Evolutionary conservation across 179 eudicot genomes (phyloP).

Genomic region (Silene vulgaris): DNA sequence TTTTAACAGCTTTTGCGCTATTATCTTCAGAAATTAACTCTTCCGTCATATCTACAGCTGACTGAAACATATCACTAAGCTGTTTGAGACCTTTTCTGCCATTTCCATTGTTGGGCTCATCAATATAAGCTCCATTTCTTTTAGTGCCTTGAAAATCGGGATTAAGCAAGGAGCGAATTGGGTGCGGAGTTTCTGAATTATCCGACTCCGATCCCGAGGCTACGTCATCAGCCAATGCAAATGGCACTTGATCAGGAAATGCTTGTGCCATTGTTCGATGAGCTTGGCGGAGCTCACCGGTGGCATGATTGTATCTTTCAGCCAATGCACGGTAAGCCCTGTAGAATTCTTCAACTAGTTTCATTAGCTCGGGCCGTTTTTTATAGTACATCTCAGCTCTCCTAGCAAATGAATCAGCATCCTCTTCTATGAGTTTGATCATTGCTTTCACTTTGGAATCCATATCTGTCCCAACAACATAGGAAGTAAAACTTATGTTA

Average conservation of each 20-base stretch:
- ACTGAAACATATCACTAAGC: slow-evolving; percentile 52
- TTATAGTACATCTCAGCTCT: slow-evolving; percentile 54
- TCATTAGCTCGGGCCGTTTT: slow-evolving; percentile 50
- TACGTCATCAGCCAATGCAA: slow-evolving; percentile 48
- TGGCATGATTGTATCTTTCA: slow-evolving; percentile 49
- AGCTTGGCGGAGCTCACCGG: slow-evolving; percentile 85
- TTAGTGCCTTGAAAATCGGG: slow-evolving; percentile 31
- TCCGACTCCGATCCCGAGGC: slow-evolving; percentile 47
- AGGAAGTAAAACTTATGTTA: not conserved
- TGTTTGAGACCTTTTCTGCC: slow-evolving; percentile 60
- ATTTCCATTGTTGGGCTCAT: slow-evolving; percentile 26
- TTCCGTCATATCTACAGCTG: slow-evolving; percentile 24
- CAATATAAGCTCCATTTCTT: slow-evolving; percentile 22
- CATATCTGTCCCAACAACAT: slow-evolving; percentile 32
- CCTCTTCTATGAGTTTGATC: slow-evolving; percentile 54
- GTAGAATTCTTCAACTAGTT: slow-evolving; percentile 47
- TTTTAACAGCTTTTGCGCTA: slow-evolving; percentile 22
- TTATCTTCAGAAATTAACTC: slow-evolving; percentile 34
- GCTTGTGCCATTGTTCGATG: slow-evolving; percentile 74
- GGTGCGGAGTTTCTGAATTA: slow-evolving; percentile 40
- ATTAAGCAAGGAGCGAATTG: slow-evolving; percentile 37
- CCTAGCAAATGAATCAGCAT: slow-evolving; percentile 52
- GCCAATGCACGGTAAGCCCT: slow-evolving; percentile 52
- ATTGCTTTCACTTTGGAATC: slow-evolving; percentile 48
- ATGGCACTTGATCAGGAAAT: slow-evolving; percentile 68